Percentiles rank a stretch among this genome's conserved stretches.
Conservation (phyloP, 2,329 filamentous ascomycete genomes). For the Bipolaris oryzae region DNA sequence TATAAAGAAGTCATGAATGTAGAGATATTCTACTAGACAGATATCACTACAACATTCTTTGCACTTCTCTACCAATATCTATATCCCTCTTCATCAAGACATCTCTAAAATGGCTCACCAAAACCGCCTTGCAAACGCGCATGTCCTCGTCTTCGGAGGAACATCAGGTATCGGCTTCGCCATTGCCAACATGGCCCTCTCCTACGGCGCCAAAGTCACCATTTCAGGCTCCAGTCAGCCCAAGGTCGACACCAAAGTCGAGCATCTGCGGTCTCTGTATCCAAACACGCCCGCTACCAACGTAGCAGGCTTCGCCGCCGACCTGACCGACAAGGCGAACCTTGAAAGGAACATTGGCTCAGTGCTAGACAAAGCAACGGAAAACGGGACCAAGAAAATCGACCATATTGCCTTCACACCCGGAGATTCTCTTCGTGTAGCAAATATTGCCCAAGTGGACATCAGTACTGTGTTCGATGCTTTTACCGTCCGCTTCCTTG, state of each 20-base stretch:
- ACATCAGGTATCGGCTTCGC: conserved; percentile 68
- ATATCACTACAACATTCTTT: background rate
- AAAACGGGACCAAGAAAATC: conserved; percentile 35
- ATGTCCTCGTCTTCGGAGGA: conserved; percentile 68
- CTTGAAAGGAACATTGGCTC: conserved; percentile 36
- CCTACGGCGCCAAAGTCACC: conserved; percentile 61
- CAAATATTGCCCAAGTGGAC: conserved; percentile 37
- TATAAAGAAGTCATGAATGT: background rate
- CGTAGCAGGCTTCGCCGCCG: conserved; percentile 34
- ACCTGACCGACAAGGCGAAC: conserved; percentile 35
- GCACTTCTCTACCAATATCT: background rate
- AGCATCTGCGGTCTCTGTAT: conserved; percentile 53
- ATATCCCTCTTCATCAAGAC: too few relatives aligned
- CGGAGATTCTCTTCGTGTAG: conserved; percentile 27
- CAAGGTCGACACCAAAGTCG: conserved; percentile 59
- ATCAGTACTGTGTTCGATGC: conserved; percentile 22
- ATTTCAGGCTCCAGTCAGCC: conserved; percentile 64
- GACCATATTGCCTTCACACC: conserved; percentile 44
- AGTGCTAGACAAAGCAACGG: conserved; percentile 37
- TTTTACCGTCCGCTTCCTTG: conserved; percentile 46
- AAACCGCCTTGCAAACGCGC: conserved; percentile 57
- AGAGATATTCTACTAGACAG: background rate
- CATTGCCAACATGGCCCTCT: conserved; percentile 64
- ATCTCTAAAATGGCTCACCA: conserved; percentile 36
- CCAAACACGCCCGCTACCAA: conserved; percentile 22